Conservation (phyloP, 805 yeast genomes). For the Candida maris region DNA sequence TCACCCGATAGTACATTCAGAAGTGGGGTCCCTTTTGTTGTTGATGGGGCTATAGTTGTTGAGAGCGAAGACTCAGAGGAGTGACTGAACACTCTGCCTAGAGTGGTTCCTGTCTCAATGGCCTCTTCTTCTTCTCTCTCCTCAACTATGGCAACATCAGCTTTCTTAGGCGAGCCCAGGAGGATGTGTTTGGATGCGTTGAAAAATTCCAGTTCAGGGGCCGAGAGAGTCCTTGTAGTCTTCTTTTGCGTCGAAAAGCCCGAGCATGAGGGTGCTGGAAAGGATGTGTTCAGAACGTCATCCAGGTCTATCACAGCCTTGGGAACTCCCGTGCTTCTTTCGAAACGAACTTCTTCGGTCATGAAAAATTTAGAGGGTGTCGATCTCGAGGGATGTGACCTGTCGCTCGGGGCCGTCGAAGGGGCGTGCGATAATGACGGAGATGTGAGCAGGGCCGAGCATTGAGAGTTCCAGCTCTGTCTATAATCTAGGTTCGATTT, state of each 20-base stretch:
- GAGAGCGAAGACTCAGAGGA: conserved; percentile 22
- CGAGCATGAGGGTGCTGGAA: conserved; percentile 4
- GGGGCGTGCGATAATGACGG: conserved; percentile 10
- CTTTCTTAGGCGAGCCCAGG: conserved; percentile 30
- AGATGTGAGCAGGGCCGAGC: conserved; percentile 1
- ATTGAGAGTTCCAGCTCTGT: background rate
- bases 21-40: conserved; percentile 16
- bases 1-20: conserved; percentile 17
- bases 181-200: conserved; percentile 28
- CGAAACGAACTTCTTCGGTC: conserved; percentile 31
- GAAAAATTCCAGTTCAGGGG: conserved; percentile 18
- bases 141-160: conserved; percentile 29
- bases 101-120: conserved; percentile 5
- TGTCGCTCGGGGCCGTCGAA: conserved; percentile 7
- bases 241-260: conserved; percentile 7
- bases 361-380: conserved; percentile 25
- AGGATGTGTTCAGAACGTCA: conserved; percentile 23
- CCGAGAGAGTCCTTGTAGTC: conserved; percentile 17
- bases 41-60: conserved; percentile 14
- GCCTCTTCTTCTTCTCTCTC: conserved; percentile 28
- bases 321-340: conserved; percentile 26
- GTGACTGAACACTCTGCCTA: conserved; percentile 14
- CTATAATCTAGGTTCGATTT: background rate
- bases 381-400: conserved; percentile 5
- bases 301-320: conserved; percentile 35